phyloP scores from a whole-genome alignment of 1,284 basidiomycete species.

The Ceratobasidium sp. region DNA sequence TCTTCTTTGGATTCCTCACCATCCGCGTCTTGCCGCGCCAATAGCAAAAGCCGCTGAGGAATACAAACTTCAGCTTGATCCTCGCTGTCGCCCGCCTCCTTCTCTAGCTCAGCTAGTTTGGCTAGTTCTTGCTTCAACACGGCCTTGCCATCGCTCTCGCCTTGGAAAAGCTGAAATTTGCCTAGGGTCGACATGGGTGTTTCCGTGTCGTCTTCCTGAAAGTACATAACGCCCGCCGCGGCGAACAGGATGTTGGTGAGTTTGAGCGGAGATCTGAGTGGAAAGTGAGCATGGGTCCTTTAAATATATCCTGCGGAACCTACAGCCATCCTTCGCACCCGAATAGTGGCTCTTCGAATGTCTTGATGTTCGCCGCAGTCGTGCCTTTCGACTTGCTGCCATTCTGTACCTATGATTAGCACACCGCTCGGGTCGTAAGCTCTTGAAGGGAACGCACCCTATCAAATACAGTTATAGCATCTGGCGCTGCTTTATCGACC shows the following conservation, averaged over 20 bases:
- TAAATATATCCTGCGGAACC: not conserved
- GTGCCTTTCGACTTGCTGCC: not conserved
- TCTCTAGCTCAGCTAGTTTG: constrained; percentile 13
- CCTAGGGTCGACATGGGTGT: not conserved
- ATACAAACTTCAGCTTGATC: not conserved
- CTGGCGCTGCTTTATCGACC: not conserved
- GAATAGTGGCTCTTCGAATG: constrained; percentile 35
- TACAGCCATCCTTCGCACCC: constrained; percentile 41
- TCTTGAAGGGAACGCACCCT: not conserved
- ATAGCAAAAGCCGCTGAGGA: constrained; percentile 19
- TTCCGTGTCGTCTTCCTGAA: constrained; percentile 15
- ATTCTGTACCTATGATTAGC: not conserved
- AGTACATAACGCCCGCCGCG: not conserved
- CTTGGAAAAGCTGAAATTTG: constrained; percentile 24
- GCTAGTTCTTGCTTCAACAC: not conserved
- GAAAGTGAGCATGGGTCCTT: too few species aligned
- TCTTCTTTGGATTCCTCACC: not conserved
- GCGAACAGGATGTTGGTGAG: constrained; percentile 24
- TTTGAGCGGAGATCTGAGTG: constrained; percentile 25
- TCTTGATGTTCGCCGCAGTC: not conserved
- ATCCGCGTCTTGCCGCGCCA: constrained; percentile 19
- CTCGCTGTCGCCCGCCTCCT: too few species aligned
- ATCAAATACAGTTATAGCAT: constrained; percentile 21
- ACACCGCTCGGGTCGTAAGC: too few species aligned
- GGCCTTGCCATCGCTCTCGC: constrained; percentile 25